A percentile compares a stretch with the other conserved stretches of the same genome.
phyloP scores from a whole-genome alignment of 2,329 filamentous ascomycete genomes.

The Colletotrichum scovillei region DNA sequence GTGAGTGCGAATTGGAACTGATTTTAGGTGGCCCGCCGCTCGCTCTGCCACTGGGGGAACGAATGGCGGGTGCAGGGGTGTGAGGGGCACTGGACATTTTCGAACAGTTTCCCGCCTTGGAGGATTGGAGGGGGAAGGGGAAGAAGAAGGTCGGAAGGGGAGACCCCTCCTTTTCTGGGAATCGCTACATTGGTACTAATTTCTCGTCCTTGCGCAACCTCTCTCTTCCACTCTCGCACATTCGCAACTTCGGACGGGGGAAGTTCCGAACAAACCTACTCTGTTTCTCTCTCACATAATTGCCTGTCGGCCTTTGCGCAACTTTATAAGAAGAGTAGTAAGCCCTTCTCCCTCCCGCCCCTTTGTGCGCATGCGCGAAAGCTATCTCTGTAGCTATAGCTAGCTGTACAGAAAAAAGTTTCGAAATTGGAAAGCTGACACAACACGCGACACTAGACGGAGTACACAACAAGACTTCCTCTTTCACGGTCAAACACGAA shows the following conservation, averaged over 20 bases:
- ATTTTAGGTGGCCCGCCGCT: neutral
- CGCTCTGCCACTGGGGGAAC: neutral
- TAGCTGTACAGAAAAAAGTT: neutral
- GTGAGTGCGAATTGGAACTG: neutral
- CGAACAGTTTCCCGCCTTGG: neutral
- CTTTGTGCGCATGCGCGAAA: neutral
- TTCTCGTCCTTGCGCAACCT: neutral
- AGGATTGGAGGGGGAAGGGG: neutral
- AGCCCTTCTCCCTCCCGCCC: too few relatives aligned
- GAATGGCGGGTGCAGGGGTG: neutral
- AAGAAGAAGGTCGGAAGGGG: neutral
- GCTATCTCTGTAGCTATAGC: neutral
- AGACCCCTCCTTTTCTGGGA: conserved; percentile 15
- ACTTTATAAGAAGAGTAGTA: neutral
- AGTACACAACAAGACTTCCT: too few relatives aligned
- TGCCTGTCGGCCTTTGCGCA: neutral
- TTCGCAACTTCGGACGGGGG: conserved; percentile 1
- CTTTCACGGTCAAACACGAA: neutral
- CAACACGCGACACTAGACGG: neutral
- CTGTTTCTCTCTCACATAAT: neutral
- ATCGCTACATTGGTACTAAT: neutral
- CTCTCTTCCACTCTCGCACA: conserved; percentile 6
- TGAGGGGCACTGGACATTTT: neutral
- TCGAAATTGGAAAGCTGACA: neutral
- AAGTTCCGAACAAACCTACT: neutral